Conservation (phyloP, 495 filamentous ascomycete genomes). For the Trichoderma gamsii region DNA sequence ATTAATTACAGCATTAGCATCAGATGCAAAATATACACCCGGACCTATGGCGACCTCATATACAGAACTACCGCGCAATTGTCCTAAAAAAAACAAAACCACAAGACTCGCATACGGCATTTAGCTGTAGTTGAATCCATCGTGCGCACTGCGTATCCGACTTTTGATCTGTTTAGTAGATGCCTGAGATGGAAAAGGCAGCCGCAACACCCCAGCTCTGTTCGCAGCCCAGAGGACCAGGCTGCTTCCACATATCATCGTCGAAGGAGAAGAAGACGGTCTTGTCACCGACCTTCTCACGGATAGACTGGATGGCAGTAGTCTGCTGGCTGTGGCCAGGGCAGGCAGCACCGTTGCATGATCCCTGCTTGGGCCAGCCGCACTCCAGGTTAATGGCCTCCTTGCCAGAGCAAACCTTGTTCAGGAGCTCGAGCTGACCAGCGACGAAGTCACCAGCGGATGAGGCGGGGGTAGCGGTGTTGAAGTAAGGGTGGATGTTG, state of each 20-base stretch:
- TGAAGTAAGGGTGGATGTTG: conserved; percentile 95
- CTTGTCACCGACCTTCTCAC: conserved; percentile 44
- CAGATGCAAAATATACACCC: conserved; percentile 23
- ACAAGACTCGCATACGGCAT: not conserved
- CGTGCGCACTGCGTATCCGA: not conserved
- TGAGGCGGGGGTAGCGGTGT: conserved; percentile 52
- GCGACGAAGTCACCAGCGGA: conserved; percentile 69
- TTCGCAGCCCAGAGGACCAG: conserved; percentile 69
- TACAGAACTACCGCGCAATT: conserved; percentile 8
- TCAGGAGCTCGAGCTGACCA: conserved; percentile 58
- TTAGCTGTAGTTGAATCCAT: not conserved
- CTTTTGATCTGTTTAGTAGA: not conserved
- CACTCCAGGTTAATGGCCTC: conserved; percentile 75
- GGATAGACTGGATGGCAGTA: conserved; percentile 62
- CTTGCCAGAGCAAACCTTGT: conserved; percentile 58
- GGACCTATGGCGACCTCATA: conserved; percentile 15
- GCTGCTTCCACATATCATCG: conserved; percentile 76
- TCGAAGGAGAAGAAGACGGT: conserved; percentile 73
- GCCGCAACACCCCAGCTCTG: conserved; percentile 60
- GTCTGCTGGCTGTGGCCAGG: conserved; percentile 62
- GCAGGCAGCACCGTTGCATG: conserved; percentile 62
- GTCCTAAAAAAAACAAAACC: not conserved
- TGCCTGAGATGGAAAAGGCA: conserved; percentile 4
- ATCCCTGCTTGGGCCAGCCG: conserved; percentile 76
- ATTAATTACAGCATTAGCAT: conserved; percentile 20